Conservation (phyloP, 2,329 filamentous ascomycete species). For the Aspergillus phoenicis region DNA sequence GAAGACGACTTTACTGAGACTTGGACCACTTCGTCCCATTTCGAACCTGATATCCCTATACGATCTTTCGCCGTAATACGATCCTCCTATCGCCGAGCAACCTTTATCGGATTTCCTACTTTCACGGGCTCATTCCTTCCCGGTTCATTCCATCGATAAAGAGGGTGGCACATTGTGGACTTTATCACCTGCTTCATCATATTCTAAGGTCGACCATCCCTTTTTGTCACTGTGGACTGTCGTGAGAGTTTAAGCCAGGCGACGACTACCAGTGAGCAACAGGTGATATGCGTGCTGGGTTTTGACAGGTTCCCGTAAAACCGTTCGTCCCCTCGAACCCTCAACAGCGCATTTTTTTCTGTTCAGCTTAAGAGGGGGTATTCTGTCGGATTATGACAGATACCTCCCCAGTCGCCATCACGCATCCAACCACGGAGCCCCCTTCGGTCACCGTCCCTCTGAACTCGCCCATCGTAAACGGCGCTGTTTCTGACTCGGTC, state of each 20-base stretch:
- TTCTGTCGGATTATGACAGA: constrained; percentile 59
- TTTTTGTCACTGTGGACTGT: not conserved
- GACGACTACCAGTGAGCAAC: constrained; percentile 6
- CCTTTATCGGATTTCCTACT: not conserved
- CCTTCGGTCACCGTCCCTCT: constrained; percentile 50
- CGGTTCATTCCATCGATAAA: not conserved
- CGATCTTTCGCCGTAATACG: not conserved
- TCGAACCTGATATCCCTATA: not conserved
- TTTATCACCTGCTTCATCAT: not conserved
- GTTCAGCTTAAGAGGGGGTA: constrained; percentile 45
- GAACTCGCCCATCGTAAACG: constrained; percentile 47
- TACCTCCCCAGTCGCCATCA: constrained; percentile 53
- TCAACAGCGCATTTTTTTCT: constrained; percentile 28
- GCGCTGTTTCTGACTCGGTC: constrained; percentile 45
- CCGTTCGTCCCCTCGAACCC: constrained; percentile 21
- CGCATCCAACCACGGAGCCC: constrained; percentile 51
- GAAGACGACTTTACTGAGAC: constrained; percentile 17
- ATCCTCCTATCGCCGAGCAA: not conserved
- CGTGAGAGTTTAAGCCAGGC: constrained; percentile 4
- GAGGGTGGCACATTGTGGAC: constrained; percentile 5
- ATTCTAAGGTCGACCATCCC: not conserved
- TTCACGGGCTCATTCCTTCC: not conserved
- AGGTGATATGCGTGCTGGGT: constrained; percentile 29
- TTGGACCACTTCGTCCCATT: constrained; percentile 2
- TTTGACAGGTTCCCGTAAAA: constrained; percentile 21